A percentile compares a stretch with the other conserved stretches of the same genome.
These are phyloP conservation scores for Beauveria pseudobassiana DNA, from an alignment of 2,329 filamentous ascomycete species.

Conservation along the genomic window DNA sequence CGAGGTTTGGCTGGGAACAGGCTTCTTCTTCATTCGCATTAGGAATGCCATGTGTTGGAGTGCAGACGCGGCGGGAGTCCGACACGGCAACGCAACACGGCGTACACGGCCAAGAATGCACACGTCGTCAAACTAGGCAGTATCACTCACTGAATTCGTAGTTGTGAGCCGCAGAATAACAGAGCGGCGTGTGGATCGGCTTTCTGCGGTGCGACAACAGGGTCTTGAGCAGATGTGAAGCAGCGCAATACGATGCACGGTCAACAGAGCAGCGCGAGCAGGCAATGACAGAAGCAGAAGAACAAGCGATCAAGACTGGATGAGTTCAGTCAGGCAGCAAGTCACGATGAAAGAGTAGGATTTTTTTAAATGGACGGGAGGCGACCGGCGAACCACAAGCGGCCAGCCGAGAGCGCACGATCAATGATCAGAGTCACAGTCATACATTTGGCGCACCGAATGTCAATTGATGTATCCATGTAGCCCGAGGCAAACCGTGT, in stretches of 20 bases:
- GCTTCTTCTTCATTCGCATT: background rate
- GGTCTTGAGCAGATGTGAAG: background rate
- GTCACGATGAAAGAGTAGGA: background rate
- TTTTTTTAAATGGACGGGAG: background rate
- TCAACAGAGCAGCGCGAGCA: background rate
- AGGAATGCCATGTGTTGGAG: background rate
- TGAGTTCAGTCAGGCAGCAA: background rate
- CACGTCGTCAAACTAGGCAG: background rate
- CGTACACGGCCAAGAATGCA: background rate
- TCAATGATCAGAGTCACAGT: background rate
- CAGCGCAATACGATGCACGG: background rate
- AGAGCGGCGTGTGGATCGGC: background rate
- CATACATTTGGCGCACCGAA: background rate
- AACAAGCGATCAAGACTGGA: background rate
- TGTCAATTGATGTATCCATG: background rate
- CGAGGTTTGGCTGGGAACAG: background rate
- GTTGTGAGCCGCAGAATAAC: background rate
- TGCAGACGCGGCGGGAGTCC: background rate
- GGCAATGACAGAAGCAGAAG: background rate
- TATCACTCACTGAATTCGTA: background rate
- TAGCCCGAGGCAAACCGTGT: background rate
- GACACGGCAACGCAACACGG: background rate
- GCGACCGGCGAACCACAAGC: background rate
- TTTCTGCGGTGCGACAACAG: background rate
- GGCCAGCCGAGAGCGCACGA: background rate